These are phyloP conservation scores for Rhizopus stolonifer DNA, from an alignment of 371 early-diverging fungal genomes.

Conservation along the genomic window DNA sequence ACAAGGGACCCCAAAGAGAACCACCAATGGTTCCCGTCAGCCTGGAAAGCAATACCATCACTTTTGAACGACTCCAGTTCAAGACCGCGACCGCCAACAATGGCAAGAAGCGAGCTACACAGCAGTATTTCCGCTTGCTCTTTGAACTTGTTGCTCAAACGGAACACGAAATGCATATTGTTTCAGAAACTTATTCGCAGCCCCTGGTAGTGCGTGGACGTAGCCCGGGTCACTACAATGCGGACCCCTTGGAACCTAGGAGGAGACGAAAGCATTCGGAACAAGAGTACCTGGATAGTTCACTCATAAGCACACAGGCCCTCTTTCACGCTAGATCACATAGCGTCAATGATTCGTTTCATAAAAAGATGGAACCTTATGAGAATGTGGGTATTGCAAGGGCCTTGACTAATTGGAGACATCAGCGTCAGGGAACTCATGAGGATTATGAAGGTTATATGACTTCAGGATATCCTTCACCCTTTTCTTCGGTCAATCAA, in stretches of 20 bases:
- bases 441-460: neutral
- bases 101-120: constrained; percentile 75
- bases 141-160: constrained; percentile 62
- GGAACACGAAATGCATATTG: constrained; percentile 38
- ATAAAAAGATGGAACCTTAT: constrained; percentile 4
- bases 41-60: constrained; percentile 40
- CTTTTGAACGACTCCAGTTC: constrained; percentile 88
- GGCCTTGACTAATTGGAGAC: constrained; percentile 21
- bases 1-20: constrained; percentile 79
- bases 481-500: neutral
- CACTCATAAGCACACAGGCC: constrained; percentile 11
- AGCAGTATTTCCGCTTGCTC: constrained; percentile 75
- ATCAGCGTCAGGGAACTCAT: constrained; percentile 22
- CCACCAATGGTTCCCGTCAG: constrained; percentile 54
- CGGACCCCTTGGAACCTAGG: constrained; percentile 28
- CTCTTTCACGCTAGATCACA: constrained; percentile 21
- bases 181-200: constrained; percentile 69
- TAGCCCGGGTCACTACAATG: constrained; percentile 83
- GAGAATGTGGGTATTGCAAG: constrained; percentile 11
- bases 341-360: constrained; percentile 23
- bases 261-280: constrained; percentile 16
- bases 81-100: constrained; percentile 88
- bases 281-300: constrained; percentile 23
- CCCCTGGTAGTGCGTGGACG: constrained; percentile 86
- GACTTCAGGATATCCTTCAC: neutral